phyloP scores from a whole-genome alignment of 2,329 filamentous ascomycete species.

The Beauveria medogensis region DNA sequence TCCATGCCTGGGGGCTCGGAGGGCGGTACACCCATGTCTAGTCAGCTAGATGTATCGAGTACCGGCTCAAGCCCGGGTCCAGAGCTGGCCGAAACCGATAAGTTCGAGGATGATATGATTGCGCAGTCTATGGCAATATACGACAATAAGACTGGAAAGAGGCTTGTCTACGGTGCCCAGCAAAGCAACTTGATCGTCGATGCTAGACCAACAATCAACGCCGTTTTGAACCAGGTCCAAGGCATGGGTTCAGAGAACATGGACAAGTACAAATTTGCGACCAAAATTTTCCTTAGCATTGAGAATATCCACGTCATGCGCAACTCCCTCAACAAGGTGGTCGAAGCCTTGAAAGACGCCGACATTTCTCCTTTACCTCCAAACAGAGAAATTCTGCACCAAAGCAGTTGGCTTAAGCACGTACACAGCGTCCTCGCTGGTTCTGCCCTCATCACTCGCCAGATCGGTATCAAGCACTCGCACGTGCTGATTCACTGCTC shows the following conservation, averaged over 20 bases:
- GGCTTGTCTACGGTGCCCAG: constrained; percentile 79
- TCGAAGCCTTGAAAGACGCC: constrained; percentile 86
- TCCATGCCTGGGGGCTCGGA: constrained; percentile 26
- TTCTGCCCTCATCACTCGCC: constrained; percentile 72
- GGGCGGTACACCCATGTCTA: constrained; percentile 29
- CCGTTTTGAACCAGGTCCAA: constrained; percentile 85
- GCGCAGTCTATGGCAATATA: constrained; percentile 30
- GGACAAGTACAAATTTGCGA: constrained; percentile 89
- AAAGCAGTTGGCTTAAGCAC: constrained; percentile 87
- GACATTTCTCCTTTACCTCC: constrained; percentile 79
- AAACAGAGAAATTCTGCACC: constrained; percentile 69
- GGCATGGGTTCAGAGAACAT: constrained; percentile 95
- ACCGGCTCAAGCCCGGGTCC: constrained; percentile 29
- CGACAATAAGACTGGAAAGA: constrained; percentile 53
- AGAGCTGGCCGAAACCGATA: constrained; percentile 55
- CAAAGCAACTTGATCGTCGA: constrained; percentile 94
- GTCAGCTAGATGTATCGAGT: constrained; percentile 42
- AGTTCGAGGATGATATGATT: constrained; percentile 61
- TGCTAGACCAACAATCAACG: constrained; percentile 88
- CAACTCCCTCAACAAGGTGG: constrained; percentile 75
- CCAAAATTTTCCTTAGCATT: constrained; percentile 88
- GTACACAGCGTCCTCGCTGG: constrained; percentile 79
- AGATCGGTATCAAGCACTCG: constrained; percentile 85
- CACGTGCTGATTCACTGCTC: constrained; percentile 97
- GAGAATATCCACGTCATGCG: constrained; percentile 99